Conservation (phyloP, 805 yeast species). For the Candida adriatica region DNA sequence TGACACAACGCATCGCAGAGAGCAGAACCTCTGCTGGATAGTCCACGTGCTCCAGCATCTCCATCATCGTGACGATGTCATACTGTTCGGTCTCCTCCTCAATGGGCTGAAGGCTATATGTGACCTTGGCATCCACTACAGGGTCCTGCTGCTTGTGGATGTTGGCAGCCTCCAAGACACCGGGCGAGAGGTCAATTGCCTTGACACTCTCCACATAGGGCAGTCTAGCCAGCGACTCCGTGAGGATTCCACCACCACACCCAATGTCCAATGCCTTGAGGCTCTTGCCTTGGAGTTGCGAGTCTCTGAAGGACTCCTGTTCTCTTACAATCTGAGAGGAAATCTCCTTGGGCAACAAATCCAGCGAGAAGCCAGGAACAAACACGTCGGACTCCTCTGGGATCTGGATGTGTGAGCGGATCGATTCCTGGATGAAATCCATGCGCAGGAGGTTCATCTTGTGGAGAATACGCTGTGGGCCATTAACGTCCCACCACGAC, state of each 20-base stretch:
- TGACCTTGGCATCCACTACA: slow-evolving; percentile 42
- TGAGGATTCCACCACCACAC: slow-evolving; percentile 95
- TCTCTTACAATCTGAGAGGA: slow-evolving; percentile 40
- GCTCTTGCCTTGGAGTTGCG: slow-evolving; percentile 24
- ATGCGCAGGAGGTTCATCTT: slow-evolving; percentile 87
- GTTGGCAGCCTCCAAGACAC: slow-evolving; percentile 75
- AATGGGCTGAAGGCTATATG: slow-evolving; percentile 54
- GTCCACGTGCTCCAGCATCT: slow-evolving; percentile 91
- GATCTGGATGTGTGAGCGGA: slow-evolving; percentile 27
- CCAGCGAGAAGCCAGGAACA: slow-evolving; percentile 71
- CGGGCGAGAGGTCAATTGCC: slow-evolving; percentile 83
- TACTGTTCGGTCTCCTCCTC: slow-evolving; percentile 49
- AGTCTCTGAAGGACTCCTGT: slow-evolving; percentile 40
- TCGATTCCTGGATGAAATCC: slow-evolving; percentile 72
- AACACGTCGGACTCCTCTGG: slow-evolving; percentile 35
- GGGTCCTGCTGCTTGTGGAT: slow-evolving; percentile 68
- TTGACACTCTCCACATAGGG: slow-evolving; percentile 53
- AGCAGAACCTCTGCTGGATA: slow-evolving; percentile 67
- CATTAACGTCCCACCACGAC: slow-evolving; percentile 98
- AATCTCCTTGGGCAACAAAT: slow-evolving; percentile 56
- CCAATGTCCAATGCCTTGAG: slow-evolving; percentile 78
- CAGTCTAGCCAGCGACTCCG: slow-evolving; percentile 82
- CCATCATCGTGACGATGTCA: slow-evolving; percentile 87
- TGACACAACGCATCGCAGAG: slow-evolving; percentile 62
- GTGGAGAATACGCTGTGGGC: slow-evolving; percentile 89